Evolutionary conservation across 108 stramenopile genomes (phyloP), one percentile per base, ranked within the genome.

Genomic region (Cyclostephanos invisitatus): DNA sequence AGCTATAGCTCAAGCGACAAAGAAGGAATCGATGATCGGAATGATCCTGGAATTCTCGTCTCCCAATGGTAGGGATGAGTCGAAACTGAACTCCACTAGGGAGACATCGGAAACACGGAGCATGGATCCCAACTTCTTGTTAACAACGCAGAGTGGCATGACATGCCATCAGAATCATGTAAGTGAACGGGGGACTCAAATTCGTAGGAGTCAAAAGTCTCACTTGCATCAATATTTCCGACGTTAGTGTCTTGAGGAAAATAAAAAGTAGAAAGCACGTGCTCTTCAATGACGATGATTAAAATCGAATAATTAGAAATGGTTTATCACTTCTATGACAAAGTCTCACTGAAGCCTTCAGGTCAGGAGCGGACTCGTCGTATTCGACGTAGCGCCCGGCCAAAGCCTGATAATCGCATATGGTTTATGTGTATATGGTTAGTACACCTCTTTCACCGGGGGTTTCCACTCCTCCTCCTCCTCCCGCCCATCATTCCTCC

Each of bases 401-500:
- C 29, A 0, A 12, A 12, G 27, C 14, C 0, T 24, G 24, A 53
- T 14, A 22, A 3, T 3, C 2, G 14, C 55, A 14, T 15, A 12
- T 60, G 32, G 2, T 82, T 75, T 7, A 3, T 36, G 36, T 3
- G 36, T 7, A 36, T n/a, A 12, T 60, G 32, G 2, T 82, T 75
- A 91, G 64, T 84, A 88, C 0, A 93, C 92, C 74, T 93, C 92
- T 37, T 82, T 89, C 35, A 90, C 81, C 11, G 92, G 92, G 47
- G 86, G 89, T 54, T 80, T 82, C 89, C 88, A 93, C 21, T 85
- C 79, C 54, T 86, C 81, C 12, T 57, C 51, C 1, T 27, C 21
- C 25, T 73, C 68, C 40, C 17, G 8, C 35, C 58, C 37, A 2
- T 56, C 53, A 17, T 73, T 40, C 38, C 70, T 73, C 38, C 73